Conservation (phyloP, 192 early-diverging fungal genomes). For the Phycomyces blakesleeanus region DNA sequence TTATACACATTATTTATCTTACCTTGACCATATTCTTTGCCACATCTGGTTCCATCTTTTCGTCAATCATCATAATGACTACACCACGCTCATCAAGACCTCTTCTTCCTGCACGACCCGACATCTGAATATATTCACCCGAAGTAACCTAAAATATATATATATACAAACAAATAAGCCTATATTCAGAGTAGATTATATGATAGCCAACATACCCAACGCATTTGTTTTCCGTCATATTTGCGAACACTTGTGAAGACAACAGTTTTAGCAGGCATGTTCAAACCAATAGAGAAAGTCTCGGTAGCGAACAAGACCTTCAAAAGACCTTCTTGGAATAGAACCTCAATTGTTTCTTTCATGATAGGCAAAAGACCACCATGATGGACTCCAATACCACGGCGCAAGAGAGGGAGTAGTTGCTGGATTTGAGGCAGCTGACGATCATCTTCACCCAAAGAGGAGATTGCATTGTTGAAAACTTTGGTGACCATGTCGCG, state of each 20-base stretch:
- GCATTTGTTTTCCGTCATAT: conserved; percentile 83
- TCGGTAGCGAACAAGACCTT: conserved; percentile 99
- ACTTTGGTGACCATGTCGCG: conserved; percentile 80
- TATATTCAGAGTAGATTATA: neutral
- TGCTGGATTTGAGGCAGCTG: conserved; percentile 89
- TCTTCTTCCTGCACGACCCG: conserved; percentile 94
- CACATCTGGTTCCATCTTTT: conserved; percentile 89
- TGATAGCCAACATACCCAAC: conserved; percentile 60
- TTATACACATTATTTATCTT: conserved; percentile 14
- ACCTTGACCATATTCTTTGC: conserved; percentile 92
- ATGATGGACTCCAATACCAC: conserved; percentile 97
- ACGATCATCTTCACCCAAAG: conserved; percentile 86
- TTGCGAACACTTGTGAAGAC: conserved; percentile 93
- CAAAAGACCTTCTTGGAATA: conserved; percentile 94
- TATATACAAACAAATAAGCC: neutral
- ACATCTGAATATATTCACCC: conserved; percentile 99
- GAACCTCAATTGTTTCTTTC: conserved; percentile 95
- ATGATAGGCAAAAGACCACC: conserved; percentile 92
- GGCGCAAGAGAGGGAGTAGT: conserved; percentile 83
- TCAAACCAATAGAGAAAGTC: conserved; percentile 97
- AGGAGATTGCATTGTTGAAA: conserved; percentile 82
- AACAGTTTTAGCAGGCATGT: conserved; percentile 99
- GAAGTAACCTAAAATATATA: conserved; percentile 43
- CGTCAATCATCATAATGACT: conserved; percentile 94
- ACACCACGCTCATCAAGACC: conserved; percentile 96